Evolutionary conservation across 2,329 filamentous ascomycete genomes (phyloP).

Genomic region (Fusarium abutilonis): DNA sequence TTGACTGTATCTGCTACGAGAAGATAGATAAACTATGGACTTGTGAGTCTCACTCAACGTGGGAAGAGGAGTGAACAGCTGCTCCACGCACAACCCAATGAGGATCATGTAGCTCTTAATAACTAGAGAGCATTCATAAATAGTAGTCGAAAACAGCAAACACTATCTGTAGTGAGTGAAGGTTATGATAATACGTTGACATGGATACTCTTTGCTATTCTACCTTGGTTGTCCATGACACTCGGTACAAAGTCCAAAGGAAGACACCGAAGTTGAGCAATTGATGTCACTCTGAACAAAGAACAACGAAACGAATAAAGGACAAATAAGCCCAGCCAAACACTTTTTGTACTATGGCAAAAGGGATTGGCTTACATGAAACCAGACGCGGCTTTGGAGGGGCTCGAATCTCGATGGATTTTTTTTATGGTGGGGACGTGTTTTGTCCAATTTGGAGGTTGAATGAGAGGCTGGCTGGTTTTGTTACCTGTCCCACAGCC

Average conservation of each 20-base stretch:
- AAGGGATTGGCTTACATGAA: constrained; percentile 30
- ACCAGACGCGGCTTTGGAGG: constrained; percentile 26
- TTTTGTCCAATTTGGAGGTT: background rate
- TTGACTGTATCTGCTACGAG: too few relatives aligned
- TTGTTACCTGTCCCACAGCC: constrained; percentile 9
- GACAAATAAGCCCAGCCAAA: constrained; percentile 7
- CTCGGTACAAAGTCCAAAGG: too few relatives aligned
- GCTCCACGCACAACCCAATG: too few relatives aligned
- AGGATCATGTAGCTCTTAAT: too few relatives aligned
- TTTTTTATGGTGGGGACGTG: constrained; percentile 36
- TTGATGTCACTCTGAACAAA: background rate
- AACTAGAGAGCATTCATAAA: background rate
- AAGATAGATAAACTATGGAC: too few relatives aligned
- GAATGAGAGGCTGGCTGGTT: constrained; percentile 31
- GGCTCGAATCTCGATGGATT: constrained; percentile 4
- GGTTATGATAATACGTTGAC: background rate
- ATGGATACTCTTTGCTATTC: background rate
- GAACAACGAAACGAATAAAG: constrained; percentile 17
- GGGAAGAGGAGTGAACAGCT: too few relatives aligned
- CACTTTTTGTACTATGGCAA: constrained; percentile 5
- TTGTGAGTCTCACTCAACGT: too few relatives aligned
- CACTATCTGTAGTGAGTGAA: background rate
- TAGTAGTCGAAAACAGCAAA: too few relatives aligned
- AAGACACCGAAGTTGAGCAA: background rate
- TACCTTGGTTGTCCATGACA: background rate